Evolutionary conservation across 345 rosid species (phyloP).

Genomic region (Acer yangbiense): DNA sequence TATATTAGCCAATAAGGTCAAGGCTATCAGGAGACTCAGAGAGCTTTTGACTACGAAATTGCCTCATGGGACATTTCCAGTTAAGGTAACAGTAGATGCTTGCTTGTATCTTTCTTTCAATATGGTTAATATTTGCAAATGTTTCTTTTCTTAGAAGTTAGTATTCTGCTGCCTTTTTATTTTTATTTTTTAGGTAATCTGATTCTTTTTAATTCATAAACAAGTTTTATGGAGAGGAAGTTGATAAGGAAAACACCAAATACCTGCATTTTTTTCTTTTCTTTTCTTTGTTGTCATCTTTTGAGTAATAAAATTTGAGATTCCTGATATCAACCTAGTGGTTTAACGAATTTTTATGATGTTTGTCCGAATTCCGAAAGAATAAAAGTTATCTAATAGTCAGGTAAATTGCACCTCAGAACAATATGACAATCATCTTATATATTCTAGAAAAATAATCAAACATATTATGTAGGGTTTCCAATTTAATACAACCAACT

Average conservation of each 20-base stretch:
- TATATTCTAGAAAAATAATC: no score
- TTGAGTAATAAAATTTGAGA: slow-evolving; percentile 5
- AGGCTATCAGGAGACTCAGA: slow-evolving; percentile 94
- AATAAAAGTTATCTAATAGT: neutral
- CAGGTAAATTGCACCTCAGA: neutral
- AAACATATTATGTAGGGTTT: no score
- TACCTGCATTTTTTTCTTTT: neutral
- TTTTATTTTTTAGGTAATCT: neutral
- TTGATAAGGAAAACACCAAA: neutral
- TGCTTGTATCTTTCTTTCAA: neutral
- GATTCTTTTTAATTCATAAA: slow-evolving; percentile 1
- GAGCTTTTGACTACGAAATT: slow-evolving; percentile 98
- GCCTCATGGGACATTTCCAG: slow-evolving; percentile 94
- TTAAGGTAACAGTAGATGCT: slow-evolving; percentile 60
- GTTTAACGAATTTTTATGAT: neutral
- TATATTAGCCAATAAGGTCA: slow-evolving; percentile 96
- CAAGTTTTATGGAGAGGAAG: slow-evolving; percentile 1
- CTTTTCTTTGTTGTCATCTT: neutral
- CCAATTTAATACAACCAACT: no score
- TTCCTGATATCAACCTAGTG: slow-evolving; percentile 1
- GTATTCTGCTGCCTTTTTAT: neutral
- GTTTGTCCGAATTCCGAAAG: neutral
- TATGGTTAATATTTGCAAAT: neutral
- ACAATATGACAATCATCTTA: neutral
- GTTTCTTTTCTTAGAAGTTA: neutral